Evolutionary conservation across 1,284 basidiomycete species (phyloP).

Genomic region (Pseudozyma thailandica): DNA sequence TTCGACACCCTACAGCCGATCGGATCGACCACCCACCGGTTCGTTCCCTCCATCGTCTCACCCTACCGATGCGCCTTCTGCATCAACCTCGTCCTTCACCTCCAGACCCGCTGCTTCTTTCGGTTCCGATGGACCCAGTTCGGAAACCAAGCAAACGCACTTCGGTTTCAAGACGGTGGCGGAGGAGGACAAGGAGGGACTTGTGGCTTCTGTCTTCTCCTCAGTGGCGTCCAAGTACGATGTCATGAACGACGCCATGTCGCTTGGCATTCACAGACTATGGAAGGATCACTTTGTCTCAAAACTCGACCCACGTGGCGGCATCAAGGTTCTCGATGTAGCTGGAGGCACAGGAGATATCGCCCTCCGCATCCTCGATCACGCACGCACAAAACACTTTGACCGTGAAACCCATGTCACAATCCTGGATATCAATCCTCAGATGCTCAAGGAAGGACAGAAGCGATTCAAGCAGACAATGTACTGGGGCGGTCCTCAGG

Average conservation of each 20-base stretch:
- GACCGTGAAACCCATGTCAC: slow-evolving; percentile 79
- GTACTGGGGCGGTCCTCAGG: slow-evolving; percentile 81
- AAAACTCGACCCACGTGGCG: slow-evolving; percentile 78
- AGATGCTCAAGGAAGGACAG: slow-evolving; percentile 94
- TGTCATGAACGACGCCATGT: slow-evolving; percentile 98
- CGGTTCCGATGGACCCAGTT: slow-evolving; percentile 19
- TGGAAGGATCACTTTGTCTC: slow-evolving; percentile 95
- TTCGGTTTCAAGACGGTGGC: slow-evolving; percentile 92
- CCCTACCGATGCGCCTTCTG: slow-evolving; percentile 15
- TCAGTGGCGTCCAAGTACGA: slow-evolving; percentile 97
- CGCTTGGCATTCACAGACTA: slow-evolving; percentile 91
- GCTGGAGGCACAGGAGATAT: slow-evolving; percentile 98
- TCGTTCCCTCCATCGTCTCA: slow-evolving; percentile 55
- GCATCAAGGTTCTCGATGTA: slow-evolving; percentile 83
- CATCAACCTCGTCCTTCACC: slow-evolving; percentile 12
- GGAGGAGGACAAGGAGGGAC: slow-evolving; percentile 76
- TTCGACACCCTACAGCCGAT: slow-evolving; percentile 40
- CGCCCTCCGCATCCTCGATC: slow-evolving; percentile 90
- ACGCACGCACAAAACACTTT: slow-evolving; percentile 82
- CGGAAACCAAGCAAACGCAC: slow-evolving; percentile 72
- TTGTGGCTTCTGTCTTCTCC: slow-evolving; percentile 91
- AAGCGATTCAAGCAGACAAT: slow-evolving; percentile 73
- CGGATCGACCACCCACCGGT: slow-evolving; percentile 31
- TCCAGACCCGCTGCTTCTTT: slow-evolving; percentile 20
- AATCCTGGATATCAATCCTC: slow-evolving; percentile 92